phyloP scores from a whole-genome alignment of 768 basidiomycete species.

The Rhodosporidiobolus sp. region DNA sequence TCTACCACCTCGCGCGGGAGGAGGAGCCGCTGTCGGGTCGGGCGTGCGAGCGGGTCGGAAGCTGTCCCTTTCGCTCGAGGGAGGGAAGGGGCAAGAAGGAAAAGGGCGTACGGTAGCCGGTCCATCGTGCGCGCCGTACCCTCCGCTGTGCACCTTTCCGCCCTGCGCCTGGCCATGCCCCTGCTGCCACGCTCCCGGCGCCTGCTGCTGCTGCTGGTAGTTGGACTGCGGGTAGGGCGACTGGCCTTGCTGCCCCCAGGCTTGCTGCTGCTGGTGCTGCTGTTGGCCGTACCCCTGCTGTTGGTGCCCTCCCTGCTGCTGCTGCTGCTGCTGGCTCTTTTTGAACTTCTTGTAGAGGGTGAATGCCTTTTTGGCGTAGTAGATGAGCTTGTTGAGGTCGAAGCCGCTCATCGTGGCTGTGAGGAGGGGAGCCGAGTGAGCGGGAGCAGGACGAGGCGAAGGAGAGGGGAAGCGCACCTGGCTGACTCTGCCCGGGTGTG shows the following conservation, averaged over 20 bases:
- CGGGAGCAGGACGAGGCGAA: too few relatives aligned
- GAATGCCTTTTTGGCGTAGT: slow-evolving; percentile 12
- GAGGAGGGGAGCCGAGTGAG: too few relatives aligned
- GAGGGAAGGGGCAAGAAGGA: not conserved
- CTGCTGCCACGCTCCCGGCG: slow-evolving; percentile 4
- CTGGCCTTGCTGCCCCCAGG: not conserved
- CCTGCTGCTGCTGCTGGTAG: not conserved
- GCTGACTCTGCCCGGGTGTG: too few relatives aligned
- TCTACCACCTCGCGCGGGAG: not conserved
- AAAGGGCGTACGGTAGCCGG: slow-evolving; percentile 31
- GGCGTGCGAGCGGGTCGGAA: not conserved
- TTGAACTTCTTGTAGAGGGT: slow-evolving; percentile 15
- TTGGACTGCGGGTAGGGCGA: slow-evolving; percentile 7
- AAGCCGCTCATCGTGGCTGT: not conserved
- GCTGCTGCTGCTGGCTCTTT: slow-evolving; percentile 4
- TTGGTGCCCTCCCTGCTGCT: slow-evolving; percentile 7
- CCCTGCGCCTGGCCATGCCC: not conserved
- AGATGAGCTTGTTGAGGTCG: slow-evolving; percentile 4
- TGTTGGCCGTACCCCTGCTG: not conserved
- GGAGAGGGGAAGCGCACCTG: too few relatives aligned
- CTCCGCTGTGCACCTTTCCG: not conserved
- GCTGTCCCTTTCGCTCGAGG: not conserved
- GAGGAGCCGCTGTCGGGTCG: not conserved
- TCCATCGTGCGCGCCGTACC: slow-evolving; percentile 31
- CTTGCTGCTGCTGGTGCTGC: not conserved